These are phyloP conservation scores for Botrytis medusae DNA, from an alignment of 2,329 filamentous ascomycete genomes.

Conservation along the genomic window DNA sequence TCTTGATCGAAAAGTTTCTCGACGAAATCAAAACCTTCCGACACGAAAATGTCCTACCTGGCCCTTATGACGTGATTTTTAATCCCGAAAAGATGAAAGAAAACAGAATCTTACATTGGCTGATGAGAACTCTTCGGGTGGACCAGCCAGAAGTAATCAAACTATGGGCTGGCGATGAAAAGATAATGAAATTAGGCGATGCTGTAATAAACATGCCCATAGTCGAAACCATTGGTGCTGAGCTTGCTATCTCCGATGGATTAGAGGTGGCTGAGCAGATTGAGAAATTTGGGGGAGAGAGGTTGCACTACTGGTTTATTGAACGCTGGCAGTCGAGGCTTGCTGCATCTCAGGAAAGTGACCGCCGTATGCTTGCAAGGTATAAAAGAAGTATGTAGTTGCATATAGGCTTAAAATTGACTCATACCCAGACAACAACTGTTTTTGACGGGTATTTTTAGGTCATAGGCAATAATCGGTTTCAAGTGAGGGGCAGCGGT, in stretches of 20 bases:
- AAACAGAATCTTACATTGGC: constrained; percentile 26
- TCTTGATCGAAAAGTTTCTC: not conserved
- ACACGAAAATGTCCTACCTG: not conserved
- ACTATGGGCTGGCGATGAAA: not conserved
- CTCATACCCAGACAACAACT: too few species aligned
- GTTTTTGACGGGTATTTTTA: not conserved
- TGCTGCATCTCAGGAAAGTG: too few species aligned
- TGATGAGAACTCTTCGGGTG: constrained; percentile 19
- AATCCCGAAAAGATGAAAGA: constrained; percentile 21
- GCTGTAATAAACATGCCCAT: constrained; percentile 28
- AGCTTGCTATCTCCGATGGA: constrained; percentile 29
- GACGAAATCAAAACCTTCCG: constrained; percentile 1
- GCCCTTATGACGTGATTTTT: constrained; percentile 27
- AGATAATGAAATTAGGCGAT: constrained; percentile 4
- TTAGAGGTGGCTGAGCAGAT: not conserved
- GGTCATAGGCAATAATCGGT: not conserved
- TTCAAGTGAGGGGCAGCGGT: not conserved
- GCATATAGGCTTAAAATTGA: not conserved
- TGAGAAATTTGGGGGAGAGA: not conserved
- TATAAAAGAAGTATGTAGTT: not conserved
- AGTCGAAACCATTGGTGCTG: constrained; percentile 30
- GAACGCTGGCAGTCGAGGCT: not conserved
- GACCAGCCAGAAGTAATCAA: not conserved
- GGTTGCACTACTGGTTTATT: not conserved
- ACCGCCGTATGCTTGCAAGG: not conserved